A percentile compares a stretch with the other conserved stretches of the same genome.
These are phyloP conservation scores for Apiospora rasikravindrae DNA, from an alignment of 2,329 filamentous ascomycete species.

Conservation along the genomic window DNA sequence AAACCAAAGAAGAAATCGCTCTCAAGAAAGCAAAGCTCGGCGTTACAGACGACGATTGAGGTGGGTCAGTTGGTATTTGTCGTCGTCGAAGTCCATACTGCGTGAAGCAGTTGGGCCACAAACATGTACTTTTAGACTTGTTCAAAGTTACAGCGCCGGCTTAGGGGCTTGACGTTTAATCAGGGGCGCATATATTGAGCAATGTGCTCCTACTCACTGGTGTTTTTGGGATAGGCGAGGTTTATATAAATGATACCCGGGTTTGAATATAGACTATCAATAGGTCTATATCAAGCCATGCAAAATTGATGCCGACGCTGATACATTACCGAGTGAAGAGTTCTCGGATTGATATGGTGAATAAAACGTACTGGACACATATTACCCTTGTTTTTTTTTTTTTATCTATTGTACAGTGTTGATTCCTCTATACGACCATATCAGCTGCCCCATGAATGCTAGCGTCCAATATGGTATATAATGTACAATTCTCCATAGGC, in stretches of 20 bases:
- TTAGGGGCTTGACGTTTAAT: background rate
- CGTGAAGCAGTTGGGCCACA: background rate
- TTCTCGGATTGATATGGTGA: background rate
- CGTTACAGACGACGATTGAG: slow-evolving; percentile 35
- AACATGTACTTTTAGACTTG: background rate
- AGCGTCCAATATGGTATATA: background rate
- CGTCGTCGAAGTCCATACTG: background rate
- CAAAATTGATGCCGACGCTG: background rate
- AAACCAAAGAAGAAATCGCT: slow-evolving; percentile 46
- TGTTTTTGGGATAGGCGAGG: slow-evolving; percentile 6
- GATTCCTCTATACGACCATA: background rate
- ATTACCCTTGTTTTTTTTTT: background rate
- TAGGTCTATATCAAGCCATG: background rate
- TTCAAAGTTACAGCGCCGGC: background rate
- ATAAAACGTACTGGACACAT: background rate
- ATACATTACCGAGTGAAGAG: background rate
- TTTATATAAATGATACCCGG: slow-evolving; percentile 20
- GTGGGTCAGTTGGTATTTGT: background rate
- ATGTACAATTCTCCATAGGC: background rate
- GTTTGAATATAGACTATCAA: slow-evolving; percentile 1
- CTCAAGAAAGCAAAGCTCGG: slow-evolving; percentile 41
- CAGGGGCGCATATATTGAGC: background rate
- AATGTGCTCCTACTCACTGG: background rate
- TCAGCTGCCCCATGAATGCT: background rate
- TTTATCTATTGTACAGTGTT: background rate